Evolutionary conservation across 129 eudicot species (phyloP), one percentile per base, ranked within the genome.

Genomic region (Rutidosis leptorrhynchoides): DNA sequence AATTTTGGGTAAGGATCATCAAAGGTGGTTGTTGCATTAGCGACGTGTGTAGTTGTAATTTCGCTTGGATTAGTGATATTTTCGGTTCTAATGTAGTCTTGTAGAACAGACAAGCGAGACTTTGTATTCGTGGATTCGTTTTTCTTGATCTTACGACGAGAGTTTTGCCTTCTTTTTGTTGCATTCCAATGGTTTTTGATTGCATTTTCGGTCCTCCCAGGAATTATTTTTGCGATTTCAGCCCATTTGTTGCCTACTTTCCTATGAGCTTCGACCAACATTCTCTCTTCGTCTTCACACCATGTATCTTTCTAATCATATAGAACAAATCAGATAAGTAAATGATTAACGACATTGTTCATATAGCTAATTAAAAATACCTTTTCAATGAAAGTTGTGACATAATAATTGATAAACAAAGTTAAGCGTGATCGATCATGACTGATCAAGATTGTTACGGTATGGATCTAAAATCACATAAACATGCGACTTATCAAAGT

Each of bases 181-280:
- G 96, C 96, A 51, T 88, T 88, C 96, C 96, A 88, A 60, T 84
- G 90, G 61, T 88, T 88, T 77, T 88, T 88, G 7, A 88, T 85
- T 14, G 96, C 78, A 15, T 88, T 88, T 62, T 88, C 96, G 0
- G 87, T 84, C 62, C 96, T 82, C 14, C 96, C 92, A 0, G 96
- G 96, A 22, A 88, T 82, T 67, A 75, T 12, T 27, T 80, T 80
- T 1, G 92, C 96, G 5, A 88, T 88, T 76, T 84, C 87, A 19
- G 92, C 89, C 96, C 96, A 88, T 83, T 72, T 80, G 77, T 88
- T 88, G 11, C 96, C 92, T 2, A 80, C 65, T 27, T 67, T 54
- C 21, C 29, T 53, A 68, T 88, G 92, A 62, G 84, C 82, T 53
- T 85, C 84, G 17, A 88, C 80, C 71, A 88, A 57, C 76, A 78